Conservation (phyloP, 306 rosid genomes). For the Nissolia schottii region DNA sequence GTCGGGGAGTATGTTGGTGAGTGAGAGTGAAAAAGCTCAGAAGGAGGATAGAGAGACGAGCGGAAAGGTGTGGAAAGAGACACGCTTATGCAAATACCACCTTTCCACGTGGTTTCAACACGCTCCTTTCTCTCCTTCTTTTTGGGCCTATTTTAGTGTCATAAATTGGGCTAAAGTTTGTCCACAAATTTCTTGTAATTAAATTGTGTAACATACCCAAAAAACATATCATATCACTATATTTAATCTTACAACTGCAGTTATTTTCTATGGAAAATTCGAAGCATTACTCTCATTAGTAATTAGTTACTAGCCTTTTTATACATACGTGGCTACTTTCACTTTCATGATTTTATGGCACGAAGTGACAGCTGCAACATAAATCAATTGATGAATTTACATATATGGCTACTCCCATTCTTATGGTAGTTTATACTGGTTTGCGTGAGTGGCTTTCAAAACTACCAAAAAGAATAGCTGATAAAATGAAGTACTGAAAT, state of each 20-base stretch:
- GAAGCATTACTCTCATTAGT: too few relatives aligned
- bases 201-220: too few relatives aligned
- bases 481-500: background rate
- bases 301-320: too few relatives aligned
- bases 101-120: conserved; percentile 43
- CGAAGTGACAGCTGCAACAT: background rate
- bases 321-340: too few relatives aligned
- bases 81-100: conserved; percentile 40
- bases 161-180: too few relatives aligned
- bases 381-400: background rate
- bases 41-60: background rate
- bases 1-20: too few relatives aligned
- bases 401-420: too few relatives aligned
- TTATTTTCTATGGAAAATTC: too few relatives aligned
- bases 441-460: background rate
- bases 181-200: too few relatives aligned
- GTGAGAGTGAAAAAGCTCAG: background rate
- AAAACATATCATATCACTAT: too few relatives aligned
- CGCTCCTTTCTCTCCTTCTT: background rate
- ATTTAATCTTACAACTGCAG: too few relatives aligned
- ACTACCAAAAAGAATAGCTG: background rate
- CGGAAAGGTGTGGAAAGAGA: conserved; percentile 64
- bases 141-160: background rate
- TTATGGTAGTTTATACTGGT: too few relatives aligned
- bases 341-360: background rate